Percentiles rank a stretch among this genome's conserved stretches.
Conservation (phyloP, 768 basidiomycete genomes). For the Pisolithus orientalis region DNA sequence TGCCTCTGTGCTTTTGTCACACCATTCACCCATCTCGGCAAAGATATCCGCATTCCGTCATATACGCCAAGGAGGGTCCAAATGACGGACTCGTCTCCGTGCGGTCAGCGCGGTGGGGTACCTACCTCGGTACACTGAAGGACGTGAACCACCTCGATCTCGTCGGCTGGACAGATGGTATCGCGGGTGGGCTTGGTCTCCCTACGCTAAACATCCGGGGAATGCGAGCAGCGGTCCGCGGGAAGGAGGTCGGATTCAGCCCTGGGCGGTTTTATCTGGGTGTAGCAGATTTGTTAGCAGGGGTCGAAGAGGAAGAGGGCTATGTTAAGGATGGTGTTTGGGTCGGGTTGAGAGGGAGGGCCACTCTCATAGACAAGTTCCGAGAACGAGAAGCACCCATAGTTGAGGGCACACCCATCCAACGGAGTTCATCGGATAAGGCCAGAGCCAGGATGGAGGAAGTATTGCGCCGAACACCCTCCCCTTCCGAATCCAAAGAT, state of each 20-base stretch:
- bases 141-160: conserved; percentile 90
- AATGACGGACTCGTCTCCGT: conserved; percentile 94
- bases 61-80: conserved; percentile 80
- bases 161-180: conserved; percentile 75
- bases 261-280: conserved; percentile 89
- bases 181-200: conserved; percentile 22
- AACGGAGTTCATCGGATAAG: conserved; percentile 15
- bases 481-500: conserved; percentile 2
- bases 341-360: conserved; percentile 15
- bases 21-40: not conserved
- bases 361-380: not conserved
- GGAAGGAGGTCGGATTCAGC: conserved; percentile 85
- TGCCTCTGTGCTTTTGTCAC: not conserved
- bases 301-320: conserved; percentile 61
- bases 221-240: conserved; percentile 84
- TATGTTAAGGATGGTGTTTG: conserved; percentile 18
- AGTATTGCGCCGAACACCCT: conserved; percentile 11
- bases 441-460: conserved; percentile 23
- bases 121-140: conserved; percentile 87
- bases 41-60: conserved; percentile 71
- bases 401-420: not conserved
- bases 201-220: conserved; percentile 40
- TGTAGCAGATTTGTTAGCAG: conserved; percentile 71
- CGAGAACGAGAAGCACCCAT: not conserved
- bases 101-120: conserved; percentile 88